A percentile compares a stretch with the other conserved stretches of the same genome.
Evolutionary conservation across 148 eudicot species (phyloP).

Genomic region (Silene latifolia): DNA sequence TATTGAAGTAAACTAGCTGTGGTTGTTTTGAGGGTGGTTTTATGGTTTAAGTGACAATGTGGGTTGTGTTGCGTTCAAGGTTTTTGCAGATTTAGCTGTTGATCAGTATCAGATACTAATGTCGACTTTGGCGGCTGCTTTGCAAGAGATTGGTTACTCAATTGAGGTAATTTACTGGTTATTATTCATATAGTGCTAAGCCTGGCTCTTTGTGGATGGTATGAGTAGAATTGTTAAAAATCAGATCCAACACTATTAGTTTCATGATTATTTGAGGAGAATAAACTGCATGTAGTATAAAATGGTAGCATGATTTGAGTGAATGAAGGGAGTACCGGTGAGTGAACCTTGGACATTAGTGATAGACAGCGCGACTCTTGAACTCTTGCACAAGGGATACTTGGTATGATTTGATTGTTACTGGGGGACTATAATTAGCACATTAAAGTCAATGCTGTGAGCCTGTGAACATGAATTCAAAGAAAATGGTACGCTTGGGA

Average conservation of each 20-base stretch:
- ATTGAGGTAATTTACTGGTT: conserved; percentile 56
- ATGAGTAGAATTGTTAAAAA: neutral
- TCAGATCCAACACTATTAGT: neutral
- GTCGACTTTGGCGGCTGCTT: conserved; percentile 65
- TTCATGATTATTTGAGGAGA: neutral
- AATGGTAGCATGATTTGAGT: neutral
- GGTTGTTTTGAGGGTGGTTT: conserved; percentile 3
- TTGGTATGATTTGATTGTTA: too few species aligned
- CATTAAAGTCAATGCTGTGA: too few species aligned
- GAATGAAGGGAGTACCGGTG: too few species aligned
- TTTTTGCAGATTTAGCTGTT: conserved; percentile 68
- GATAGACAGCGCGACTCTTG: too few species aligned
- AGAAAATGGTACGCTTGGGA: neutral
- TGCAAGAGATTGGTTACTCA: conserved; percentile 75
- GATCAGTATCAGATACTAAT: conserved; percentile 80
- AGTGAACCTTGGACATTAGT: too few species aligned
- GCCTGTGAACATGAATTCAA: too few species aligned
- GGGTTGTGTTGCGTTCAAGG: conserved; percentile 44
- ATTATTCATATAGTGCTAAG: neutral
- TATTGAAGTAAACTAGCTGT: neutral
- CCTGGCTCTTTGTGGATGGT: neutral
- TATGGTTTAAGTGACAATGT: conserved; percentile 24
- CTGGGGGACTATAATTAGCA: too few species aligned
- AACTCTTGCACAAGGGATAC: too few species aligned
- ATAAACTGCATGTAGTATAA: neutral